A percentile compares a stretch with the other conserved stretches of the same genome.
These are phyloP conservation scores for Claviceps humidiphila DNA, from an alignment of 2,329 filamentous ascomycete species.

Conservation along the genomic window DNA sequence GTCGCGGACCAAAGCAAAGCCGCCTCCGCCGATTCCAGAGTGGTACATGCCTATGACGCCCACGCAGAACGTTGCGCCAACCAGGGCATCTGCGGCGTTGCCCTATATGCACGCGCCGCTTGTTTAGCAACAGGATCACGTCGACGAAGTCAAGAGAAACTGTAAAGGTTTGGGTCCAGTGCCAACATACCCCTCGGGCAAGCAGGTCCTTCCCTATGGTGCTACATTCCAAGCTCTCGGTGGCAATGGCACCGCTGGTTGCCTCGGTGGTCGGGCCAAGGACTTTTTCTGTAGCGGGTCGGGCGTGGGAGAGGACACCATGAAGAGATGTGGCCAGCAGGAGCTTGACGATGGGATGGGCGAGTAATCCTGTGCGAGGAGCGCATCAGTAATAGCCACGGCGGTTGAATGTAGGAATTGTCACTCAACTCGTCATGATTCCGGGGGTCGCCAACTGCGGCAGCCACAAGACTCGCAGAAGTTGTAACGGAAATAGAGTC, in stretches of 20 bases:
- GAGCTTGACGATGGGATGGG: neutral
- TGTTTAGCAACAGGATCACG: too few species aligned
- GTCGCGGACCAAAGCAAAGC: constrained; percentile 72
- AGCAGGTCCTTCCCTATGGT: constrained; percentile 53
- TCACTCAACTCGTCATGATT: neutral
- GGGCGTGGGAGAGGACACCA: constrained; percentile 5
- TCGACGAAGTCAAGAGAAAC: too few species aligned
- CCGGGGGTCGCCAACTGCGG: too few species aligned
- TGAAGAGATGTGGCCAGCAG: constrained; percentile 3
- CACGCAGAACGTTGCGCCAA: constrained; percentile 62
- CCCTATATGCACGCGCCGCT: constrained; percentile 28
- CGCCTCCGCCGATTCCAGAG: constrained; percentile 75
- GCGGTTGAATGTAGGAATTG: neutral
- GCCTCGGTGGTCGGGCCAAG: constrained; percentile 10
- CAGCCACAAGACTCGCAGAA: too few species aligned
- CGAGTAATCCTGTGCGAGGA: neutral
- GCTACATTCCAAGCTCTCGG: constrained; percentile 57
- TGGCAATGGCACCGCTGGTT: constrained; percentile 51
- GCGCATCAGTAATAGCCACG: neutral
- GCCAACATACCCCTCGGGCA: constrained; percentile 29
- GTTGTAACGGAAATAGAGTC: too few species aligned
- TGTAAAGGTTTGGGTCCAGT: neutral
- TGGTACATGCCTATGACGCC: constrained; percentile 69
- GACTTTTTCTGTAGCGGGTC: constrained; percentile 11
- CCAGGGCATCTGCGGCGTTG: constrained; percentile 64